These are phyloP conservation scores for Artemisia tridentata DNA, from an alignment of 129 eudicot genomes.

Conservation along the genomic window DNA sequence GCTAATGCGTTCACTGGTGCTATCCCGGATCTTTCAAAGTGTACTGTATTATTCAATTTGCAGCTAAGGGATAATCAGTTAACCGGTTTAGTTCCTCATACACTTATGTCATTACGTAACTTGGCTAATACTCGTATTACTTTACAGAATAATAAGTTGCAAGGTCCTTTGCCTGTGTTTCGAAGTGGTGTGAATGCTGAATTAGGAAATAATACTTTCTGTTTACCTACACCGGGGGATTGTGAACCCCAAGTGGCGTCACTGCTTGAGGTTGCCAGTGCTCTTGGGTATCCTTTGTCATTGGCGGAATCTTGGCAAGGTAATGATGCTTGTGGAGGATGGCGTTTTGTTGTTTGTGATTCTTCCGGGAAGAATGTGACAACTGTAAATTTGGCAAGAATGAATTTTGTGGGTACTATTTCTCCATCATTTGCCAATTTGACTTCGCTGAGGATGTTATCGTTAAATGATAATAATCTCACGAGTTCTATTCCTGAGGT, in stretches of 20 bases:
- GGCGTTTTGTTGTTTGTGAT: not conserved
- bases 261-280: conserved; percentile 45
- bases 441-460: too few relatives aligned
- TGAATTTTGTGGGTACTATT: conserved; percentile 33
- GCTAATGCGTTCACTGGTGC: conserved; percentile 10
- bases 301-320: conserved; percentile 39
- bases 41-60: too few relatives aligned
- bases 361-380: conserved; percentile 7
- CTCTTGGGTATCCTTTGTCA: conserved; percentile 34
- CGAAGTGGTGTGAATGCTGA: not conserved
- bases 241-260: conserved; percentile 46
- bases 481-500: too few relatives aligned
- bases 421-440: too few relatives aligned
- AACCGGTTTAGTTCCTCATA: too few relatives aligned
- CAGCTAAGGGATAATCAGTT: too few relatives aligned
- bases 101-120: too few relatives aligned
- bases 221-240: conserved; percentile 35
- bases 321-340: conserved; percentile 35
- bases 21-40: not conserved
- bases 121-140: too few relatives aligned
- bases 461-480: too few relatives aligned
- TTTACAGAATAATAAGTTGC: too few relatives aligned
- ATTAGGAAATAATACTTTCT: conserved; percentile 38
- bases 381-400: conserved; percentile 20
- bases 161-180: too few relatives aligned